A percentile compares a stretch with the other conserved stretches of the same genome.
These are phyloP conservation scores for Aspergillus flavus DNA, from an alignment of 2,329 filamentous ascomycete genomes.

Conservation along the genomic window DNA sequence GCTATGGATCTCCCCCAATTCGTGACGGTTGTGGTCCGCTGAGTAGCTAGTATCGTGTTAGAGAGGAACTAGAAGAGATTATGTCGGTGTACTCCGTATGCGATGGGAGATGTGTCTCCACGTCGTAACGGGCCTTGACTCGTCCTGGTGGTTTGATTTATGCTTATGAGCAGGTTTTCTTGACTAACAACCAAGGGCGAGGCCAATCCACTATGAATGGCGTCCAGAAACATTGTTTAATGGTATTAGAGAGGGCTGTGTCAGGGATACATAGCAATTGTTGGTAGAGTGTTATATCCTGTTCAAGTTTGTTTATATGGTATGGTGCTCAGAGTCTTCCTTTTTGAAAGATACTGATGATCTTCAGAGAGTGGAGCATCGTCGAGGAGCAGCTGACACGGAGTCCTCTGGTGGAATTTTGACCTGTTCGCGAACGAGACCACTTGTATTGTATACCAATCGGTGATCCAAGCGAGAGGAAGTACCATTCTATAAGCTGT, in stretches of 20 bases:
- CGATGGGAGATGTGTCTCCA: neutral
- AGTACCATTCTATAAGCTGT: neutral
- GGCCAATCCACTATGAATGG: neutral
- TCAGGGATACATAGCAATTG: neutral
- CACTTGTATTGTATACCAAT: neutral
- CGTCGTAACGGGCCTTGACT: neutral
- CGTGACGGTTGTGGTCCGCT: neutral
- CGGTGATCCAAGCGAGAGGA: neutral
- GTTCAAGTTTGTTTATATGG: neutral
- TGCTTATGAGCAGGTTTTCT: neutral
- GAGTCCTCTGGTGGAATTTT: neutral
- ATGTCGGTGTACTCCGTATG: conserved; percentile 4
- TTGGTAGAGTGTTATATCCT: neutral
- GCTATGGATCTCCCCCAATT: neutral
- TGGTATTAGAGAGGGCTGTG: neutral
- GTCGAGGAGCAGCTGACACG: neutral
- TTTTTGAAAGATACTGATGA: neutral
- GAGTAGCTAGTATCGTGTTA: neutral
- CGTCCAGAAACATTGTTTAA: neutral
- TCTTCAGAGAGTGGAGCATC: neutral
- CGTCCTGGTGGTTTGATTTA: neutral
- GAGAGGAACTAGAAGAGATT: neutral
- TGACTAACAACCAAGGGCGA: neutral
- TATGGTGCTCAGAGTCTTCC: neutral
- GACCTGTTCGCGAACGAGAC: neutral